These are phyloP conservation scores for Russula dissimulans DNA, from an alignment of 768 basidiomycete species.

Conservation along the genomic window DNA sequence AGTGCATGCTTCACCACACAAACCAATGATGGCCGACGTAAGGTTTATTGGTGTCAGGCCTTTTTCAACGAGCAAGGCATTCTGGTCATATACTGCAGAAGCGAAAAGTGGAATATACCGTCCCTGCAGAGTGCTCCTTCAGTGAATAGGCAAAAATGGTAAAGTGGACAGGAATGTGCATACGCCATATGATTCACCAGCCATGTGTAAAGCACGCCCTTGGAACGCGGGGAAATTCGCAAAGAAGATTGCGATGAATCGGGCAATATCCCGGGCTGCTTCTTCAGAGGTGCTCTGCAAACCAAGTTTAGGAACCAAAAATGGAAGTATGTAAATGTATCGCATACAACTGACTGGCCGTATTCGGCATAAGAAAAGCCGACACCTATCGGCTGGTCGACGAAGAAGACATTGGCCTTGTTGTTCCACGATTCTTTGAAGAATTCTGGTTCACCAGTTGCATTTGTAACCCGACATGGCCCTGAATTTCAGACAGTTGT, in stretches of 20 bases:
- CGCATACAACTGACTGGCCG: slow-evolving; percentile 47
- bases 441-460: slow-evolving; percentile 38
- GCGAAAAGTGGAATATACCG: slow-evolving; percentile 46
- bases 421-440: slow-evolving; percentile 60
- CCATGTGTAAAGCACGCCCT: slow-evolving; percentile 40
- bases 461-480: slow-evolving; percentile 54
- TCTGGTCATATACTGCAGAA: slow-evolving; percentile 40
- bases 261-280: slow-evolving; percentile 60
- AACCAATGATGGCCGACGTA: slow-evolving; percentile 42
- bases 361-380: slow-evolving; percentile 42
- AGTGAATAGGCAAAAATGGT: background rate
- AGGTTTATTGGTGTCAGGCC: slow-evolving; percentile 45
- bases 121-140: slow-evolving; percentile 28
- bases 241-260: slow-evolving; percentile 65
- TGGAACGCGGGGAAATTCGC: slow-evolving; percentile 66
- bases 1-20: background rate
- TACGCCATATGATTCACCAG: slow-evolving; percentile 45
- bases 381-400: slow-evolving; percentile 33
- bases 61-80: slow-evolving; percentile 31
- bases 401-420: slow-evolving; percentile 49
- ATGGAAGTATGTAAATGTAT: background rate
- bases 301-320: background rate
- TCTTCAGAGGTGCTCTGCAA: slow-evolving; percentile 52
- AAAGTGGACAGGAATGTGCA: slow-evolving; percentile 12
- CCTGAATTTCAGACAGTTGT: slow-evolving; percentile 31